Evolutionary conservation across 2,329 filamentous ascomycete species (phyloP), one percentile per base, ranked within the genome.

Genomic region (Claviceps monticola): DNA sequence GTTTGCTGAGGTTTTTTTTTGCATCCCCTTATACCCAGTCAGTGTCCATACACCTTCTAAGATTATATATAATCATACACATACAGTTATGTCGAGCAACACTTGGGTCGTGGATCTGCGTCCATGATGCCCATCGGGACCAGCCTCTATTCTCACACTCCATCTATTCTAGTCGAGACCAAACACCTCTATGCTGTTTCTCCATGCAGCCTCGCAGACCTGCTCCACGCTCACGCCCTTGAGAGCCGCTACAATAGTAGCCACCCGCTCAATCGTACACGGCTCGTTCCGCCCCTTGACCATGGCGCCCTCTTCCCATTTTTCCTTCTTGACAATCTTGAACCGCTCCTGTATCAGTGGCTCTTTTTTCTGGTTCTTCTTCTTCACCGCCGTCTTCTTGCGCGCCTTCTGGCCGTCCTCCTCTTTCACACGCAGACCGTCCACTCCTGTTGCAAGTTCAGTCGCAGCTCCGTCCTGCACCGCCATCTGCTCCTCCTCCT

Each of bases 241-340:
- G 56, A 97, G 84, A 43, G 77, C 82, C 1, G 93, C 91, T 57
- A 98, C 83, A 49, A 91, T 87, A 65, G 84, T 82, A n/a, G 88
- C 93, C 14, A 98, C 86, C 50, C 84, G 82, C 57, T 84, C 81
- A 57, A 98, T 96, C 50, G 79, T 84, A 60, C 85, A 90, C 9
- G 91, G 88, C 68, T 98, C 93, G 64, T 98, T 98, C 54, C 93
- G 80, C 0, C 91, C 88, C 70, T 97, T 98, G 50, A 98, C 79
- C 86, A 96, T 91, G 42, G 76, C 76, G 0, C 90, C 91, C 60
- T 87, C 81, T 45, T 80, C 78, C 84, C 89, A 98, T 66, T 87
- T 95, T 71, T 98, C 93, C 71, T 95, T 97, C 75, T 97, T 98
- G 34, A 96, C 85, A 4, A 83, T 75, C 68, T 86, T 94, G 59